A percentile compares a stretch with the other conserved stretches of the same genome.
Conservation (phyloP, 805 yeast genomes). For the Myxozyma monticola region DNA sequence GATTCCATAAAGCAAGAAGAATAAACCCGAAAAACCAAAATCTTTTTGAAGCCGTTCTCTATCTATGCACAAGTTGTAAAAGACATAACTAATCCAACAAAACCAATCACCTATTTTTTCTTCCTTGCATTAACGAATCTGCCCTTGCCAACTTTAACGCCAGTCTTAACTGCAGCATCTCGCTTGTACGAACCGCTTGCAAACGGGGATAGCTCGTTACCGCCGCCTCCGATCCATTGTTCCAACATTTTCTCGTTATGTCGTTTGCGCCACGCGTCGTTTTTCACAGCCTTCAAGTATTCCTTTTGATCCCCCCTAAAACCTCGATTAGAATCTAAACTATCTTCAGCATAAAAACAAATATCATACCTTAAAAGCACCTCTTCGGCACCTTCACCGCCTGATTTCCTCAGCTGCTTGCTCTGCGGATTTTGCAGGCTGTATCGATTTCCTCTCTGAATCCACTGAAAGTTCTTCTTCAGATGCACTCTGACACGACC, state of each 20-base stretch:
- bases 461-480: constrained; percentile 92
- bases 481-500: constrained; percentile 87
- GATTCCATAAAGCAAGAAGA: too few species aligned
- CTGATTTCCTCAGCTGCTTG: constrained; percentile 60
- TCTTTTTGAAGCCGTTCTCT: background rate
- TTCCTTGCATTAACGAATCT: constrained; percentile 61
- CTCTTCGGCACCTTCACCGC: constrained; percentile 78
- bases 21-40: background rate
- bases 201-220: constrained; percentile 88
- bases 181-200: constrained; percentile 59
- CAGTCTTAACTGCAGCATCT: constrained; percentile 44
- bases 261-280: constrained; percentile 82
- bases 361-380: constrained; percentile 59
- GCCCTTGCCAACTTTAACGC: constrained; percentile 83
- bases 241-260: constrained; percentile 81
- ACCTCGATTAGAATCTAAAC: background rate
- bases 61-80: too few species aligned
- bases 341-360: background rate
- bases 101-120: constrained; percentile 9
- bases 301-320: constrained; percentile 84
- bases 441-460: constrained; percentile 78
- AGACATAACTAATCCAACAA: too few species aligned
- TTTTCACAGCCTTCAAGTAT: constrained; percentile 81
- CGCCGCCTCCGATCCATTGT: constrained; percentile 93
- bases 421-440: constrained; percentile 86